Conservation (phyloP, 768 basidiomycete genomes). For the Dentipellis fragilis region DNA sequence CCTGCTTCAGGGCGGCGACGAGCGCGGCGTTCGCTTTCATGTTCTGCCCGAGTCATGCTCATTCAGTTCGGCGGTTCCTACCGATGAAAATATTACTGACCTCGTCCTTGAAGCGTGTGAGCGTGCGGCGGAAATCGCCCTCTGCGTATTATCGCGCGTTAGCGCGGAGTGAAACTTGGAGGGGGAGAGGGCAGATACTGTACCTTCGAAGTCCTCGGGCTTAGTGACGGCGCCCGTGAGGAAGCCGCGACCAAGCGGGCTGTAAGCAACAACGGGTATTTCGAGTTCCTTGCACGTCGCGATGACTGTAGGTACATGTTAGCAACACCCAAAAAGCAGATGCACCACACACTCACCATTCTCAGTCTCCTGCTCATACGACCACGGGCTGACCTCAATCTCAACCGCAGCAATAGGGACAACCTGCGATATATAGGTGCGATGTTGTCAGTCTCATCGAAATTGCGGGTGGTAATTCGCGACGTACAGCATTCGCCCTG, state of each 20-base stretch:
- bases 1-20: conserved; percentile 28
- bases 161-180: not conserved
- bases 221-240: conserved; percentile 40
- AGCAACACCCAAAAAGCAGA: not conserved
- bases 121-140: conserved; percentile 24
- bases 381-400: conserved; percentile 58
- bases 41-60: conserved; percentile 16
- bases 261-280: conserved; percentile 52
- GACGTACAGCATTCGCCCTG: conserved; percentile 27
- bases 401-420: conserved; percentile 50
- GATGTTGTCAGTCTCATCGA: too few species aligned
- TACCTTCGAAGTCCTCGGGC: conserved; percentile 22
- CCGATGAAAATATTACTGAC: conserved; percentile 5
- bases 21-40: conserved; percentile 32
- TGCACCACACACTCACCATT: conserved; percentile 21
- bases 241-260: conserved; percentile 44
- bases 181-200: not conserved
- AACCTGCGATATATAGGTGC: conserved; percentile 23
- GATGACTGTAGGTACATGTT: conserved; percentile 27
- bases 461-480: not conserved
- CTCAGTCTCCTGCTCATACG: conserved; percentile 42
- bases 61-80: conserved; percentile 8
- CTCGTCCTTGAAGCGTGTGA: conserved; percentile 30
- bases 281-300: conserved; percentile 44
- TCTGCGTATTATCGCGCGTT: conserved; percentile 16